Base-by-base conservation (phyloP, 108 stramenopile genomes). In the Nitzschia sp. region DNA sequence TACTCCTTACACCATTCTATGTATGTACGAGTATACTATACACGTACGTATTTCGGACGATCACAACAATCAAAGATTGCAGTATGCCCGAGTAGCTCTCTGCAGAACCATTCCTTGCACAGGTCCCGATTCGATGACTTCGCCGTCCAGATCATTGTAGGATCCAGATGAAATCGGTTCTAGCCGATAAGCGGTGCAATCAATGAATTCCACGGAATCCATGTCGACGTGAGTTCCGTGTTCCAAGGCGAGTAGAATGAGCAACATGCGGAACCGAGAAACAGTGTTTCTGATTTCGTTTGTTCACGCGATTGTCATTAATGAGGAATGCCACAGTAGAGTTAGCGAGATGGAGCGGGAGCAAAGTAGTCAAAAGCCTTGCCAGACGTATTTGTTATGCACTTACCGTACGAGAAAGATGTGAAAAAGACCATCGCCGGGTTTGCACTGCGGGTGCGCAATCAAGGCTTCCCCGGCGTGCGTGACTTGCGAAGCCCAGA, bases 141-240 rank as follows among this genome's bases (percentile, higher is more conserved):
- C 95, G 22, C 95, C 95, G 63, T 96, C 95, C 61, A 96, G 53
- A 68, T 87, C 89, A 69, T 93, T 90, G 75, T 81, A 83, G 21
- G 87, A 87, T 25, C 80, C 85, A 17, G 72, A 45, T 33, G 38
- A 78, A 30, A 71, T 38, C 17, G 90, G 85, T 64, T 92, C 90
- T 21, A 96, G 73, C 8, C 90, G 83, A 73, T 82, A 93, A 9
- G 95, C 92, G 23, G 76, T 69, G 66, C 95, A 96, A 29, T 81
- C 54, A 30, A 91, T 57, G 31, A 90, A 74, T 68, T 93, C 90
- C 22, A 79, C 79, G 13, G 60, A 69, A 21, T 69, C 63, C 53
- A 80, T 79, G 0, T 77, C 48, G 8, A 84, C 80, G 63, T 96
- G 95, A 2, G 53, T 63, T n/a, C 95, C 95, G 28, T 73, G 52